Evolutionary conservation across 192 early-diverging fungal species (phyloP), one percentile per base, ranked within the genome.

Genomic region (Coemansia sp.): DNA sequence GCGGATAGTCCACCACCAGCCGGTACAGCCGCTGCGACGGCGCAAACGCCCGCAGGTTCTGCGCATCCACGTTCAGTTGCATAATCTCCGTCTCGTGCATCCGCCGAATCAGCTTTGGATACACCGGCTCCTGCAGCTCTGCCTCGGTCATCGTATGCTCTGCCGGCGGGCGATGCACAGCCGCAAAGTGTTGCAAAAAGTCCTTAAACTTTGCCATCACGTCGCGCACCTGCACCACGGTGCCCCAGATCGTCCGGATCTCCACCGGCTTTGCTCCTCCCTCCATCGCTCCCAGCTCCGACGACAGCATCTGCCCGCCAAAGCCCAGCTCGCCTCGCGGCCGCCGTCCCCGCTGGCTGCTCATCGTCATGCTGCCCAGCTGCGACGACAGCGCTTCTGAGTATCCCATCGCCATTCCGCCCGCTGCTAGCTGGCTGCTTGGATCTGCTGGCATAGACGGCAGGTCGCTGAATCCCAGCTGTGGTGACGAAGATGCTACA

Each of bases 191-290:
- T 48, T 8, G 40, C 58, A 30, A 45, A 60, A 97, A 98, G 49
- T 93, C 84, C 26, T 82, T 73, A 71, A 98, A 98, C 21, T 73
- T 71, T 1, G 52, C 46, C 80, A 91, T 93, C 28, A 85, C 80
- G 16, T 93, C 91, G 40, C 90, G 84, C 47, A 98, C 86, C 47
- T 91, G 88, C 63, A 98, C 84, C 14, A 89, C 90, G 0, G 95
- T 98, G 39, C 95, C 95, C 94, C 94, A 98, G 56, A 98, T 95
- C 26, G 84, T 63, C 16, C 85, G 80, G 23, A 77, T 69, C 54
- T 76, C 73, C 38, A 40, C 50, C 12, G 66, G 55, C 47, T 61
- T 58, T 16, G 51, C 62, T 0, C 42, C 64, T 30, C 10, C 41
- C 23, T 42, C 48, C 32, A 39, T 39, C 7, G 53, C 51, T 36